Evolutionary conservation across 192 early-diverging fungal genomes (phyloP), one percentile per base, ranked within the genome.

Genomic region (Gaertneriomyces semiglobifer): DNA sequence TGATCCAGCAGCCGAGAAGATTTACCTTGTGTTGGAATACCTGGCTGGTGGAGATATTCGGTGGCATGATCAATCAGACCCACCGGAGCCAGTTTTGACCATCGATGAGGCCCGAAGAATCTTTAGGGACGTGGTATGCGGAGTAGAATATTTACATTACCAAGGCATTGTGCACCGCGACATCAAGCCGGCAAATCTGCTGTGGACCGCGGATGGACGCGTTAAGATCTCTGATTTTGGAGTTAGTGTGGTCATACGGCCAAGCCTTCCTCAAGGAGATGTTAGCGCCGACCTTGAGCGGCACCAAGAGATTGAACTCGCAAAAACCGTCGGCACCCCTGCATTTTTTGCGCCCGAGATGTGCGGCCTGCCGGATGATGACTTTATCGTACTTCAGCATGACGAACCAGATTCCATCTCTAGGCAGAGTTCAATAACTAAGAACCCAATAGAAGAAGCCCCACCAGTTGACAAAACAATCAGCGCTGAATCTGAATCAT

Each of bases 191-290:
- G 94, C 95, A 19, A 99, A 99, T 70, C 77, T 99, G 44, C 78
- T 99, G 11, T 74, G 89, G 54, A 90, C 86, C 2, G 81, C 77
- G 40, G 88, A 89, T 18, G 78, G 84, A 4, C 74, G 83, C 0
- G 93, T 96, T 50, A 99, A 99, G 74, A 95, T 99, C n/a, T 92
- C 92, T 0, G 97, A 99, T 66, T 99, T 99, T 89, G 97, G 97
- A 55, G 94, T 97, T 41, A 93, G 91, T 10, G 92, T 94, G 45
- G 89, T 96, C 41, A 84, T 88, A 40, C 83, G 61, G 38, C 53
- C 39, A 38, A 51, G 42, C 6, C 50, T 25, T 19, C 9, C 19
- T 38, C 65, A 18, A 18, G 55, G 58, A 16, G 56, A 65, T 18
- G 57, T 33, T 39, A 47, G 38, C 60, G 45, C 65, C 19, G 65